Evolutionary conservation across 108 stramenopile genomes (phyloP).

Genomic region (Nannochloropsis granulata): DNA sequence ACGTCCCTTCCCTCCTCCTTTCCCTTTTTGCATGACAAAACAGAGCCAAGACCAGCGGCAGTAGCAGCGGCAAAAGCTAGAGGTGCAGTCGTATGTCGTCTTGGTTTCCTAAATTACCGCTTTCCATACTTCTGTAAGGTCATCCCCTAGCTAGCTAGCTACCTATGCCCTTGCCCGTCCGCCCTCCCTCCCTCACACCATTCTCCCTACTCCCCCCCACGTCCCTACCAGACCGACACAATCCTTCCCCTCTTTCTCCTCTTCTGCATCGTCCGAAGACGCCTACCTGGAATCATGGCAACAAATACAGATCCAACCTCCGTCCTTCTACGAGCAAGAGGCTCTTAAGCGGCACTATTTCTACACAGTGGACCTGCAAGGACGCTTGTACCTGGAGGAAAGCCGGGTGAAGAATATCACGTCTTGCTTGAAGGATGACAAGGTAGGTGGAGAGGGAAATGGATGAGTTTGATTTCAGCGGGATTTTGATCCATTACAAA

Average conservation of each 20-base stretch:
- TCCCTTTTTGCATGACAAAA: too few relatives aligned
- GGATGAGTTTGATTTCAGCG: neutral
- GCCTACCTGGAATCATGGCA: neutral
- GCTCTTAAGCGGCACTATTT: neutral
- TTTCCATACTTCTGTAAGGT: too few relatives aligned
- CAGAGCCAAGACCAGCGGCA: too few relatives aligned
- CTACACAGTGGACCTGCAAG: neutral
- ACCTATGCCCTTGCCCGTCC: too few relatives aligned
- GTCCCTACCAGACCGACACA: too few relatives aligned
- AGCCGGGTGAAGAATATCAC: neutral
- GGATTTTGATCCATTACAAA: neutral
- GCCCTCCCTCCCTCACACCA: too few relatives aligned
- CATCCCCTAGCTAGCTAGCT: too few relatives aligned
- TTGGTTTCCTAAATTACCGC: too few relatives aligned
- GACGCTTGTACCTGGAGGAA: conserved; percentile 7
- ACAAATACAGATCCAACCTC: neutral
- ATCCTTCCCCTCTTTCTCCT: neutral
- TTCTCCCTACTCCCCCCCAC: too few relatives aligned
- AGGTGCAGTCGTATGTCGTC: too few relatives aligned
- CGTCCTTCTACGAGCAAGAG: neutral
- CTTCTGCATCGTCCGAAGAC: neutral
- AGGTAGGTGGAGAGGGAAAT: neutral
- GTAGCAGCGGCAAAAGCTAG: too few relatives aligned
- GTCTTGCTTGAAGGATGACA: conserved; percentile 10
- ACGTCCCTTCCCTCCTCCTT: too few relatives aligned